A percentile compares a stretch with the other conserved stretches of the same genome.
These are phyloP conservation scores for Fusarium sp. DNA, from an alignment of 2,329 filamentous ascomycete genomes.

Conservation along the genomic window DNA sequence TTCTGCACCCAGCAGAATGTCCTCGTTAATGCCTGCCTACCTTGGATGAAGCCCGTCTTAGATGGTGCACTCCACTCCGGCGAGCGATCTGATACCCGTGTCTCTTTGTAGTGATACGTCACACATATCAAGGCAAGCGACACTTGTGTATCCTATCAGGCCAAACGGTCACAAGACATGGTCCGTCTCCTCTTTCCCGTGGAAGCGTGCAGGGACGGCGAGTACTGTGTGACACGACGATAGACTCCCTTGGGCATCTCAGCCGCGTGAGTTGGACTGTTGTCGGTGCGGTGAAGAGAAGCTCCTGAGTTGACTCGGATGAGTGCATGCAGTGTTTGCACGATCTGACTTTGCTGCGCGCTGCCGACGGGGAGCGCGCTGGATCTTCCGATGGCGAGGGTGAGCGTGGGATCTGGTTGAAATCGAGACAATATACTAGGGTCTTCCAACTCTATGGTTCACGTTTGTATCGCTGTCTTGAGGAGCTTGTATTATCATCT, in stretches of 20 bases:
- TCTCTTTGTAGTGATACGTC: conserved; percentile 44
- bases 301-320: conserved; percentile 24
- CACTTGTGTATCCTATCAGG: conserved; percentile 29
- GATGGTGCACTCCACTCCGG: conserved; percentile 15
- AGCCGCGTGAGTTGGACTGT: background rate
- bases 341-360: conserved; percentile 27
- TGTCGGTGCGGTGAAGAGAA: conserved; percentile 41
- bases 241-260: conserved; percentile 9
- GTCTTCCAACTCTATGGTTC: conserved; percentile 20
- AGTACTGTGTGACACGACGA: conserved; percentile 31
- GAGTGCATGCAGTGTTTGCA: conserved; percentile 30
- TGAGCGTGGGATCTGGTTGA: conserved; percentile 25
- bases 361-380: conserved; percentile 30
- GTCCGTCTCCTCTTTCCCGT: conserved; percentile 14
- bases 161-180: conserved; percentile 30
- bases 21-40: conserved; percentile 52
- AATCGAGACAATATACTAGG: conserved; percentile 11
- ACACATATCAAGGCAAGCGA: conserved; percentile 47
- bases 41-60: conserved; percentile 41
- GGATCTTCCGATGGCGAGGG: conserved; percentile 39
- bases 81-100: conserved; percentile 45
- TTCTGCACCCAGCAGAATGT: conserved; percentile 12
- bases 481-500: conserved; percentile 15
- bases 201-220: conserved; percentile 23
- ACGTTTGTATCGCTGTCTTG: background rate